Conservation (phyloP, 805 yeast species). For the Brettanomyces nanus region DNA sequence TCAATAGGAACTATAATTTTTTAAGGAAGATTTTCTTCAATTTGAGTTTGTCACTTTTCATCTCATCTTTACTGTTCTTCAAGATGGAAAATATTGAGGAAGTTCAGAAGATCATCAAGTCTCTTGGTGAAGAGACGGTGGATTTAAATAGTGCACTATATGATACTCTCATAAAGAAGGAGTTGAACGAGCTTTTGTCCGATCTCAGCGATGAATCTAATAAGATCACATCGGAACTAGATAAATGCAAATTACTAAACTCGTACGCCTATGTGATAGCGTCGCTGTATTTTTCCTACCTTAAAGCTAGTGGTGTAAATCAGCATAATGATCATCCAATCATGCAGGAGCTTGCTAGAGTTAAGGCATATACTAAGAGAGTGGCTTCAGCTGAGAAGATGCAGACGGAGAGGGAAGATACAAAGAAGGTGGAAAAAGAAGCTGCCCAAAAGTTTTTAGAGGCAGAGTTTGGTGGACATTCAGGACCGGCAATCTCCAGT, state of each 20-base stretch:
- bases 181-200: slow-evolving; percentile 8
- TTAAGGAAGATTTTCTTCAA: too few relatives aligned
- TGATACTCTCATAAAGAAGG: slow-evolving; percentile 5
- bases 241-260: slow-evolving; percentile 27
- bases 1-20: too few relatives aligned
- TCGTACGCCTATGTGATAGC: slow-evolving; percentile 42
- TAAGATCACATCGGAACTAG: slow-evolving; percentile 12
- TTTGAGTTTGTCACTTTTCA: neutral
- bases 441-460: slow-evolving; percentile 42
- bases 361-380: slow-evolving; percentile 59
- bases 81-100: slow-evolving; percentile 2
- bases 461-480: slow-evolving; percentile 10
- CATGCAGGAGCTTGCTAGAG: slow-evolving; percentile 56
- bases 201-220: slow-evolving; percentile 7
- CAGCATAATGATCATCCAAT: slow-evolving; percentile 49
- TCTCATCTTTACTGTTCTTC: neutral
- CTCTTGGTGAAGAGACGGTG: neutral
- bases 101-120: slow-evolving; percentile 1
- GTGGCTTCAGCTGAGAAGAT: slow-evolving; percentile 34
- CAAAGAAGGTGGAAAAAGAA: slow-evolving; percentile 15
- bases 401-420: slow-evolving; percentile 11
- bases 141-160: neutral
- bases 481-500: slow-evolving; percentile 43
- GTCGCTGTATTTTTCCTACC: slow-evolving; percentile 50
- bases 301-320: slow-evolving; percentile 51